A percentile compares a stretch with the other conserved stretches of the same genome.
These are phyloP conservation scores for Mycena sp. DNA, from an alignment of 1,284 basidiomycete species.

Conservation along the genomic window DNA sequence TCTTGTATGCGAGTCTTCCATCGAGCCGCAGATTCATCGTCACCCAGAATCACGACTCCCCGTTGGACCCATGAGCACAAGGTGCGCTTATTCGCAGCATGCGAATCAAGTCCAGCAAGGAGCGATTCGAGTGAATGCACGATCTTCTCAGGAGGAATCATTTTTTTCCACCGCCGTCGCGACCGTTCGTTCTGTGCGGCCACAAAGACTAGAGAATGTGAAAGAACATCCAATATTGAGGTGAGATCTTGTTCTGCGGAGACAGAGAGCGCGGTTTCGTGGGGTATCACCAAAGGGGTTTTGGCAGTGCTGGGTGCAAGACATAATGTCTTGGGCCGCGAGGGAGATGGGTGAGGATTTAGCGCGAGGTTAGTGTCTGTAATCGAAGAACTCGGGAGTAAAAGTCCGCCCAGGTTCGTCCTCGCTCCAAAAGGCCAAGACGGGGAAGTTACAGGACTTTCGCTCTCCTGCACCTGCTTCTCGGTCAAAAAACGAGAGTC, in stretches of 20 bases:
- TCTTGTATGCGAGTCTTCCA: not conserved
- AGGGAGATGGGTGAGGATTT: not conserved
- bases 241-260: not conserved
- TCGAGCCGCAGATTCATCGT: slow-evolving; percentile 24
- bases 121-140: slow-evolving; percentile 49
- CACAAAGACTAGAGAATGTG: slow-evolving; percentile 22
- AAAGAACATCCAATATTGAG: slow-evolving; percentile 7
- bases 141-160: slow-evolving; percentile 32
- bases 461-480: not conserved
- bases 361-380: not conserved
- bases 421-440: slow-evolving; percentile 4
- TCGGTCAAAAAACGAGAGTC: slow-evolving; percentile 9
- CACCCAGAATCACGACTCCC: slow-evolving; percentile 50
- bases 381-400: not conserved
- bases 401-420: slow-evolving; percentile 12
- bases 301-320: slow-evolving; percentile 4
- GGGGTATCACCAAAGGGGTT: not conserved
- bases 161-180: slow-evolving; percentile 30
- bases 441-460: not conserved
- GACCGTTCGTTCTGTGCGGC: slow-evolving; percentile 18
- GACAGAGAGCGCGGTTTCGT: not conserved
- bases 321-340: not conserved
- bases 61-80: slow-evolving; percentile 32
- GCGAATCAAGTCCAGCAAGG: slow-evolving; percentile 49
- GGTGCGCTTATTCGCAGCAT: slow-evolving; percentile 4